Conservation (phyloP, 768 basidiomycete genomes). For the Serendipita sp. region DNA sequence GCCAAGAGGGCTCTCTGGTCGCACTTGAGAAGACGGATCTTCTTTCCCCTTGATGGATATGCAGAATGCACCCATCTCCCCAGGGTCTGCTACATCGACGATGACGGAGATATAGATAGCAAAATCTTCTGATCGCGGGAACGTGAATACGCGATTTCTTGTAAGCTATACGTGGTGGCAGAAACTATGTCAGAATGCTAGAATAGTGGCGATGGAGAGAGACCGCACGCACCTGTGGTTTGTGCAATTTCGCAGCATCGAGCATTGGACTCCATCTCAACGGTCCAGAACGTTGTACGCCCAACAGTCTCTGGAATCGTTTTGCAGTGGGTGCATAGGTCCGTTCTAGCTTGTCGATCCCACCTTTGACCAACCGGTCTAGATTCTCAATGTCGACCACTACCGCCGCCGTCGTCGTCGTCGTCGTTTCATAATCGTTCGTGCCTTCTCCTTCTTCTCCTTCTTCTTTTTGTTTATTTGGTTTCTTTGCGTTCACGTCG, state of each 20-base stretch:
- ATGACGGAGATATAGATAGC: conserved; percentile 29
- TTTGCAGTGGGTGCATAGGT: conserved; percentile 24
- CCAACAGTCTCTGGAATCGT: conserved; percentile 26
- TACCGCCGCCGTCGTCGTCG: neutral
- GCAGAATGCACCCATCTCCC: conserved; percentile 21
- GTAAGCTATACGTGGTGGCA: conserved; percentile 20
- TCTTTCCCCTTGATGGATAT: conserved; percentile 15
- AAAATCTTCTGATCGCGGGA: conserved; percentile 30
- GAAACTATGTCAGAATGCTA: conserved; percentile 3
- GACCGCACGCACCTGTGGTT: conserved; percentile 19
- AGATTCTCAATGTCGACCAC: conserved; percentile 36
- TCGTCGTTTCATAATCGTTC: neutral
- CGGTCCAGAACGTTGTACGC: conserved; percentile 17
- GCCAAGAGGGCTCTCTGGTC: conserved; percentile 12
- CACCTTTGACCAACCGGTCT: conserved; percentile 22
- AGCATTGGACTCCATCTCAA: conserved; percentile 23
- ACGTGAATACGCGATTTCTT: conserved; percentile 28
- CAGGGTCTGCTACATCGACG: conserved; percentile 20
- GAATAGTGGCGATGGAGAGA: neutral
- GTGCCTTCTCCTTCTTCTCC: neutral
- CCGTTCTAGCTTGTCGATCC: conserved; percentile 18
- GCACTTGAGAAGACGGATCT: conserved; percentile 11
- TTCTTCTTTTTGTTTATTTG: too few species aligned
- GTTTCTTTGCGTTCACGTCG: too few species aligned
- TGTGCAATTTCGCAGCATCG: conserved; percentile 23